These are phyloP conservation scores for Paracoccidioides lutzii DNA, from an alignment of 2,329 filamentous ascomycete genomes.

Conservation along the genomic window DNA sequence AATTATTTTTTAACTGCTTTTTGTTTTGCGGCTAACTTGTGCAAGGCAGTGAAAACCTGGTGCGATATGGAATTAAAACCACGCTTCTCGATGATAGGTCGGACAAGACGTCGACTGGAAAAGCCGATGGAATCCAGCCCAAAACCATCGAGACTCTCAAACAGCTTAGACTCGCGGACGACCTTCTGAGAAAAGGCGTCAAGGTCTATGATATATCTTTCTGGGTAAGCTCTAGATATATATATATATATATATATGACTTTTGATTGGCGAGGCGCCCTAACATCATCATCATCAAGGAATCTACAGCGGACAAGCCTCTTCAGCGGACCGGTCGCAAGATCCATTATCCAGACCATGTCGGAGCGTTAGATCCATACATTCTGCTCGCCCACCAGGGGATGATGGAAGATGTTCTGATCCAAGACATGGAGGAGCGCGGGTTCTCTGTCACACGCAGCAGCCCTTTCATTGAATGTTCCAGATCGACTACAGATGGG, in stretches of 20 bases:
- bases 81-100: conserved; percentile 42
- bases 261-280: neutral
- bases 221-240: conserved; percentile 40
- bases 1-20: neutral
- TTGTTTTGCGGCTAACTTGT: conserved; percentile 11
- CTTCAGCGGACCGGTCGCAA: conserved; percentile 52
- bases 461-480: conserved; percentile 48
- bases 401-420: conserved; percentile 59
- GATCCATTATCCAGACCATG: conserved; percentile 49
- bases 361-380: conserved; percentile 42
- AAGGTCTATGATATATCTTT: conserved; percentile 63
- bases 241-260: no score
- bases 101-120: conserved; percentile 54
- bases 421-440: conserved; percentile 54
- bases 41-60: conserved; percentile 44
- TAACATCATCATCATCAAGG: conserved; percentile 9
- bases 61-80: conserved; percentile 34
- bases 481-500: conserved; percentile 25
- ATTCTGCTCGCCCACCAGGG: conserved; percentile 54
- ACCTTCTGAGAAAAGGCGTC: conserved; percentile 52
- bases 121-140: conserved; percentile 61
- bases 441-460: conserved; percentile 52
- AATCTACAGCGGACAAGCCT: conserved; percentile 34
- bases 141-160: conserved; percentile 67
- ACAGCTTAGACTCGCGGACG: conserved; percentile 60